phyloP scores from a whole-genome alignment of 441 rosid genomes.

The Eutrema salsugineum region DNA sequence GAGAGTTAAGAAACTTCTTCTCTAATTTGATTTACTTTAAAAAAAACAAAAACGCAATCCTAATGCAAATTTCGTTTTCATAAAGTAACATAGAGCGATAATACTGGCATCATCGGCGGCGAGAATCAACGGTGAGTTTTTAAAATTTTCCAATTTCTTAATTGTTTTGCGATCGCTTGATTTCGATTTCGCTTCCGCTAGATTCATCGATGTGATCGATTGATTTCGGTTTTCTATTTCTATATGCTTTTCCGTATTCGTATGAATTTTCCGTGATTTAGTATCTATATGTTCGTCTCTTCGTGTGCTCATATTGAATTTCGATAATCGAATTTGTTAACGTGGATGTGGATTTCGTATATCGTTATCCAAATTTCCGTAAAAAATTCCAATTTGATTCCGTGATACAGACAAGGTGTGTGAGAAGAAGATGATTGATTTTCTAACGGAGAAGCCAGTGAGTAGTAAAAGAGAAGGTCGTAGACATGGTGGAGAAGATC shows the following conservation, averaged over 20 bases:
- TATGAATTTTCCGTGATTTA: too few species aligned
- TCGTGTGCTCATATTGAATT: neutral
- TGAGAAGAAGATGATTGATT: neutral
- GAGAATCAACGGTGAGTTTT: neutral
- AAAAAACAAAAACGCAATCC: too few species aligned
- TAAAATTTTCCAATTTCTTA: too few species aligned
- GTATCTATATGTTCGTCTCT: neutral
- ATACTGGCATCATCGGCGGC: neutral
- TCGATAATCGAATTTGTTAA: neutral
- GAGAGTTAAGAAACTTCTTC: too few species aligned
- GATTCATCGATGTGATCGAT: too few species aligned
- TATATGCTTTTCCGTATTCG: too few species aligned
- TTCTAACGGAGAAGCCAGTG: neutral
- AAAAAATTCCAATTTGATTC: neutral
- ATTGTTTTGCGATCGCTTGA: too few species aligned
- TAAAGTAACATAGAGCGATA: neutral
- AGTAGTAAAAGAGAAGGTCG: neutral
- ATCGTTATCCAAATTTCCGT: neutral
- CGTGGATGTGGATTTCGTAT: neutral
- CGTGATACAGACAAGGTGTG: neutral
- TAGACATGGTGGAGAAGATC: neutral
- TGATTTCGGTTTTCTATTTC: too few species aligned
- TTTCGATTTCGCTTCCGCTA: neutral
- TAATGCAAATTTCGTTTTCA: too few species aligned
- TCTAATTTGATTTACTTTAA: too few species aligned